These are phyloP conservation scores for Agrocybe pediades DNA, from an alignment of 768 basidiomycete species.

Conservation along the genomic window DNA sequence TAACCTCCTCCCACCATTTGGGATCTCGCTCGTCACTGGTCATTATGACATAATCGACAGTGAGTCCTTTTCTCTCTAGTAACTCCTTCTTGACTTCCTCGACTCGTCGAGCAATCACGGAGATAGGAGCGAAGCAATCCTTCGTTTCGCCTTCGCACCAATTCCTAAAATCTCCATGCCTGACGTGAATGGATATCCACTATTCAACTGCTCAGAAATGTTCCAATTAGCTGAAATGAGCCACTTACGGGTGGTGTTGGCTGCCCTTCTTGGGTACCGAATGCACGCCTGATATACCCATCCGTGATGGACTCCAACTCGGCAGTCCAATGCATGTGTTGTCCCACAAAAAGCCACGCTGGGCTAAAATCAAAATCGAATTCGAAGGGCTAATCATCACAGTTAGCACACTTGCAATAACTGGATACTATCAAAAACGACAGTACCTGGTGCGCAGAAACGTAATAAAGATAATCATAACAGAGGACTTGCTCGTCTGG, in stretches of 20 bases:
- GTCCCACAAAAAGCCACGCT: slow-evolving; percentile 58
- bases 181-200: slow-evolving; percentile 61
- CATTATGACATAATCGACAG: slow-evolving; percentile 57
- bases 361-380: slow-evolving; percentile 59
- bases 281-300: slow-evolving; percentile 44
- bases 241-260: slow-evolving; percentile 48
- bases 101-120: slow-evolving; percentile 55
- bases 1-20: slow-evolving; percentile 60
- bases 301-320: slow-evolving; percentile 42
- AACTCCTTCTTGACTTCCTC: slow-evolving; percentile 56
- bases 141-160: slow-evolving; percentile 45
- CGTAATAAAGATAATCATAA: slow-evolving; percentile 56
- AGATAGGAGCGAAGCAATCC: slow-evolving; percentile 57
- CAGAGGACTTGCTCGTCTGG: slow-evolving; percentile 55
- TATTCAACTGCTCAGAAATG: slow-evolving; percentile 15
- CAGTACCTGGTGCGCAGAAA: slow-evolving; percentile 44
- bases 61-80: slow-evolving; percentile 41
- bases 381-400: slow-evolving; percentile 45
- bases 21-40: slow-evolving; percentile 63
- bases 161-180: slow-evolving; percentile 53
- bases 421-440: slow-evolving; percentile 9
- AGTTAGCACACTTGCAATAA: background rate
- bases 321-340: slow-evolving; percentile 51
- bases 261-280: slow-evolving; percentile 37
- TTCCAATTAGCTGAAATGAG: background rate